phyloP scores from a whole-genome alignment of 495 filamentous ascomycete genomes.

The Aspergillus mulundensis region DNA sequence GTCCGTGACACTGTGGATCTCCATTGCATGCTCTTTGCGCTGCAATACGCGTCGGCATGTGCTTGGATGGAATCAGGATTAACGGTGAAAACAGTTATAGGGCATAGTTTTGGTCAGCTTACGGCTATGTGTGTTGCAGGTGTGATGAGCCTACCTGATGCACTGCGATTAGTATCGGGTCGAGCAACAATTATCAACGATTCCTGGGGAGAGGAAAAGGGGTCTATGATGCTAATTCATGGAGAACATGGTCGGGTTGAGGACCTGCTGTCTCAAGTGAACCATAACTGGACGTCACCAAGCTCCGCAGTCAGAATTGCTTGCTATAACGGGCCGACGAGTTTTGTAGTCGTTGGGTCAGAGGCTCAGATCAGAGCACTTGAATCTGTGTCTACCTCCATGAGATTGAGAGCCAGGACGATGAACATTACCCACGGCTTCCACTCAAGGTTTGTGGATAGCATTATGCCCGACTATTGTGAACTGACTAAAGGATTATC shows the following conservation, averaged over 20 bases:
- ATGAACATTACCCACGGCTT: conserved; percentile 49
- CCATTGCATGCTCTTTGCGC: conserved; percentile 38
- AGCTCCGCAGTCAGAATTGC: background rate
- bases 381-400: too few relatives aligned
- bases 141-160: conserved; percentile 28
- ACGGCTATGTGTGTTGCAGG: conserved; percentile 36
- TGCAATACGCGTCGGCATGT: conserved; percentile 45
- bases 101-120: conserved; percentile 48
- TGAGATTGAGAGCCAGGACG: conserved; percentile 26
- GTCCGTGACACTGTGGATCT: conserved; percentile 34
- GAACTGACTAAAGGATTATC: conserved; percentile 19
- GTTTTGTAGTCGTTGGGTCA: conserved; percentile 38
- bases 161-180: conserved; percentile 34
- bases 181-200: conserved; percentile 39
- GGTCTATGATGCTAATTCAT: conserved; percentile 48
- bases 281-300: background rate
- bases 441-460: conserved; percentile 43
- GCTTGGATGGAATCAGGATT: conserved; percentile 43
- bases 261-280: background rate
- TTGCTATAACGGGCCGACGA: conserved; percentile 28
- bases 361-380: background rate
- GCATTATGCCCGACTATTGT: conserved; percentile 26
- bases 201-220: conserved; percentile 43
- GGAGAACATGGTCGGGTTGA: conserved; percentile 21
- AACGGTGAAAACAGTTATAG: conserved; percentile 22